phyloP scores from a whole-genome alignment of 2,329 filamentous ascomycete species.

The Stagonosporopsis tanaceti region DNA sequence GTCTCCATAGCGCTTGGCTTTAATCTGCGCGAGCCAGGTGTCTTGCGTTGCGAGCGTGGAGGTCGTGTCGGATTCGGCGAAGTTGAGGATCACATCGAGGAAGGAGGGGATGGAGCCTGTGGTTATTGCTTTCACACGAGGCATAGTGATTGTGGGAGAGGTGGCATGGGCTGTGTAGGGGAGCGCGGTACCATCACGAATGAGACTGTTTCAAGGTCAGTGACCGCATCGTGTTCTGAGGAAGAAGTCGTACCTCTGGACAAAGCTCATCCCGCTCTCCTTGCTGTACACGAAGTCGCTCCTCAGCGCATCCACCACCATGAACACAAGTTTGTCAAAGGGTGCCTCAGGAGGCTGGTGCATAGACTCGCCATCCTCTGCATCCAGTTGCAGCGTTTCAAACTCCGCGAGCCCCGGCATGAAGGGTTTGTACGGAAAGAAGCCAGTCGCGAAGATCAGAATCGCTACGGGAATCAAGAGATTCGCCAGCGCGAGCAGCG shows the following conservation, averaged over 20 bases:
- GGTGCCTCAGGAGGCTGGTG: slow-evolving; percentile 66
- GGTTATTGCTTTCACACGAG: slow-evolving; percentile 94
- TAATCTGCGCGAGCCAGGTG: slow-evolving; percentile 95
- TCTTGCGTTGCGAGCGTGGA: slow-evolving; percentile 89
- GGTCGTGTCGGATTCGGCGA: slow-evolving; percentile 91
- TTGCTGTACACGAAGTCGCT: slow-evolving; percentile 93
- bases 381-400: slow-evolving; percentile 62
- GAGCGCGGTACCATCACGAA: slow-evolving; percentile 81
- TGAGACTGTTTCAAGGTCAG: slow-evolving; percentile 66
- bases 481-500: slow-evolving; percentile 72
- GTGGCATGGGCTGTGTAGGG: slow-evolving; percentile 96
- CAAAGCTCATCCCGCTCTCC: slow-evolving; percentile 83
- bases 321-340: slow-evolving; percentile 92
- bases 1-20: slow-evolving; percentile 60
- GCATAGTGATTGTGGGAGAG: slow-evolving; percentile 99
- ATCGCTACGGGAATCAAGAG: slow-evolving; percentile 75
- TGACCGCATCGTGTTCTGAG: background rate
- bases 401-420: slow-evolving; percentile 82
- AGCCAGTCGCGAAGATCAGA: slow-evolving; percentile 80
- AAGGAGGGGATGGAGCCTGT: slow-evolving; percentile 99
- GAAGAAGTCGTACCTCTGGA: slow-evolving; percentile 72
- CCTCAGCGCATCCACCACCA: slow-evolving; percentile 90
- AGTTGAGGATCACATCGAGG: slow-evolving; percentile 93
- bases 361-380: slow-evolving; percentile 31
- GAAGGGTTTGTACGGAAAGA: slow-evolving; percentile 97